Base-by-base conservation (phyloP, 257 asterid species). In the Petunia secreta region DNA sequence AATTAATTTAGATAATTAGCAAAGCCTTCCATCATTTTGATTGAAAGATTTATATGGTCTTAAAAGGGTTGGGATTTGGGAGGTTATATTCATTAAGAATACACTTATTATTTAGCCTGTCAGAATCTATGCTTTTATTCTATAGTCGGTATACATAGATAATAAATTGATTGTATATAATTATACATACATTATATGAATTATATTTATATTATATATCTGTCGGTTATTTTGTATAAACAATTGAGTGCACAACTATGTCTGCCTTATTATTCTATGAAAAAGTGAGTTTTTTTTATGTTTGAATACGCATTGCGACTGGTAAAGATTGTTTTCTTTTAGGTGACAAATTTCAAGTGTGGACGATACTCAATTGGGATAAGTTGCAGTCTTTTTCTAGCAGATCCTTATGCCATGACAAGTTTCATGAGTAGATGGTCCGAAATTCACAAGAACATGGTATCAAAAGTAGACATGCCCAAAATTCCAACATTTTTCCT, bases 281-380 rank as follows among this genome's bases (percentile, higher is more conserved):
- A 25, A 25, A 25, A 25, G 25, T 25, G 25, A 25, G 25, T 25
- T 25, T 25, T 25, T 25, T 25, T 25, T 25, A 25, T 25, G 25
- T 25, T 25, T 25, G 25, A 25, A 25, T 25, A 25, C 25, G 25
- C 25, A 25, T 25, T 25, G 25, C 25, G 25, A 25, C 25, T 25
- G 25, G 25, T 25, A 25, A 25, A 25, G 25, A 4, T 34, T 62
- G 37, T 7, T 9, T 13, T 76, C 74, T 34, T 81, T 63, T 85
- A 93, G 97, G 93, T 91, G 8, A 90, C 95, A 6, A 91, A 88
- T 82, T 93, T 93, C 85, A 87, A 53, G 25, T 93, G 97, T 83
- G 95, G 93, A 2, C 93, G 91, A 80, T 93, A 91, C 58, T 89
- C 95, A 40, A 81, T 93, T 60, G 97, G 97, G 54, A 90, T 91